Evolutionary conservation across 1,139 yeast species (phyloP), one percentile per base, ranked within the genome.

Genomic region (Taiozyma sp.): DNA sequence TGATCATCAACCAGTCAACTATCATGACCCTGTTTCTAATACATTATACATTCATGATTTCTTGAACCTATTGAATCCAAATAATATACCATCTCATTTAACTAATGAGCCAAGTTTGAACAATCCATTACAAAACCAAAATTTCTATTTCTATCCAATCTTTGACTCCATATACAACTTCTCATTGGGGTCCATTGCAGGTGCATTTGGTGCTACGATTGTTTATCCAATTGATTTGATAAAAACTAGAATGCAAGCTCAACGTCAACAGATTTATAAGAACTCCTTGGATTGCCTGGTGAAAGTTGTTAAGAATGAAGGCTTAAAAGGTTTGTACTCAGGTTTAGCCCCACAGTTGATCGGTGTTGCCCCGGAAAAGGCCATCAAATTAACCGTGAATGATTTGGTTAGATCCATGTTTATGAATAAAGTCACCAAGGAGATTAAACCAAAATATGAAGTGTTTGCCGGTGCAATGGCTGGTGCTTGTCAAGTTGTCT

Each of bases 281-380:
- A 91, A 88, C 65, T 91, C 97, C 9, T 57, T 84, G 32, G 98
- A 93, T 68, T 93, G 98, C 71, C 85, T 91, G 69, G 74, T 77
- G 49, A 91, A 91, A 65, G 91, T 92, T 51, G 57, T 92, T 38
- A 72, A 76, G 48, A 74, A 79, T 55, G 98, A 93, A 72, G 98
- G 99, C 46, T 65, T 88, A 50, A 75, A 78, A 60, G 98, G 98
- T n/a, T 77, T 93, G 51, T 93, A 93, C 70, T 86, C 96, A 13
- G 99, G 99, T 51, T 76, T 93, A 52, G 91, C 90, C 13, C 98
- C 98, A 38, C 99, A 93, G 70, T 75, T 93, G 62, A 83, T 93
- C 45, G 99, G 99, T 57, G 98, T 93, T 48, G 98, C 98, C 0
- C 99, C 99, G 4, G 99, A 93, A 70, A 93, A 93, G 74, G 99